A percentile compares a stretch with the other conserved stretches of the same genome.
Conservation (phyloP, 768 basidiomycete genomes). For the Sistotremastrum suecicum region DNA sequence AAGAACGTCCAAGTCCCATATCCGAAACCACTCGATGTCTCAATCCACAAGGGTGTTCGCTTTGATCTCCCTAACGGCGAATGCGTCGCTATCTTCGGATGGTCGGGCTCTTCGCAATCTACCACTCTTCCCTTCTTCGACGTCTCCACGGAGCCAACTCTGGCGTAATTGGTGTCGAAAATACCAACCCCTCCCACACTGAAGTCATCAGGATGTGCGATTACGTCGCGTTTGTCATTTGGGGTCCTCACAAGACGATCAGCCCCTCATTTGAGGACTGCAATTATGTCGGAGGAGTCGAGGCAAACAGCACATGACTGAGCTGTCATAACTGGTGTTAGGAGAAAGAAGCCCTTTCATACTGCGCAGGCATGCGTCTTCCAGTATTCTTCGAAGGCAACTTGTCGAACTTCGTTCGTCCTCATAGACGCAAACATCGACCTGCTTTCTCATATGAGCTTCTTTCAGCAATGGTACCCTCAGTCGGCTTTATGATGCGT, state of each 20-base stretch:
- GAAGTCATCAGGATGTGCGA: slow-evolving; percentile 71
- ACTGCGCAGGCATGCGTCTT: too few species aligned
- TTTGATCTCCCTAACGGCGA: slow-evolving; percentile 62
- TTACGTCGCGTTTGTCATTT: slow-evolving; percentile 78
- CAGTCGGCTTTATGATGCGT: too few species aligned
- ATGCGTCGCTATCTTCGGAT: slow-evolving; percentile 85
- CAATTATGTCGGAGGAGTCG: too few species aligned
- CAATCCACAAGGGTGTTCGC: slow-evolving; percentile 53
- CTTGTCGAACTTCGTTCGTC: too few species aligned
- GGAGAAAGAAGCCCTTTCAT: too few species aligned
- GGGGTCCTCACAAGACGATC: slow-evolving; percentile 42
- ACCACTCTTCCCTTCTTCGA: slow-evolving; percentile 75
- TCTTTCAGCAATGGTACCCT: too few species aligned
- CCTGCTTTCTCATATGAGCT: too few species aligned
- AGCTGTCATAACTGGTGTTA: too few species aligned
- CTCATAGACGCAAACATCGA: too few species aligned
- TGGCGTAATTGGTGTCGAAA: slow-evolving; percentile 51
- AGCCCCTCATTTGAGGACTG: too few species aligned
- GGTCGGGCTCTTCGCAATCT: slow-evolving; percentile 89
- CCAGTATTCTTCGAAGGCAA: too few species aligned
- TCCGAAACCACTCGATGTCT: slow-evolving; percentile 60
- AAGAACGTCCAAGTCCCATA: slow-evolving; percentile 71
- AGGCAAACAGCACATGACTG: too few species aligned
- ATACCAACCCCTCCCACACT: slow-evolving; percentile 33
- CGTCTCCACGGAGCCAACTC: slow-evolving; percentile 68